A percentile compares a stretch with the other conserved stretches of the same genome.
Conservation (phyloP, 2,329 filamentous ascomycete genomes). For the Nemania sp. region DNA sequence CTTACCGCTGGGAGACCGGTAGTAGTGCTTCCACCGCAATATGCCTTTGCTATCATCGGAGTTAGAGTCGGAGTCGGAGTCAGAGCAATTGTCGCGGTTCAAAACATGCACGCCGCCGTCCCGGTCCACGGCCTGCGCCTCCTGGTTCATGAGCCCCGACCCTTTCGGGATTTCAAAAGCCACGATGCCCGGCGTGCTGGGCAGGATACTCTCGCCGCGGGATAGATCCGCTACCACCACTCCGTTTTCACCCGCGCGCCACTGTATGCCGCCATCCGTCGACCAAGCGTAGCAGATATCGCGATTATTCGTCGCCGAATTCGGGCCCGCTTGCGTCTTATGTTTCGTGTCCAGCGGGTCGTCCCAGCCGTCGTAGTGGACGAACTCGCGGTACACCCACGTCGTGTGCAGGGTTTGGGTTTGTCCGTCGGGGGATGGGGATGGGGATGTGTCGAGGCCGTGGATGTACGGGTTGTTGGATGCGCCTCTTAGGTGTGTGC, state of each 20-base stretch:
- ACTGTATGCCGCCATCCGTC: conserved; percentile 48
- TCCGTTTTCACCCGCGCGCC: conserved; percentile 45
- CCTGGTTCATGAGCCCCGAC: conserved; percentile 53
- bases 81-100: conserved; percentile 50
- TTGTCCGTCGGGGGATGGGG: conserved; percentile 25
- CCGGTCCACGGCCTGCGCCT: conserved; percentile 50
- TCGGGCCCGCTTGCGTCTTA: conserved; percentile 48
- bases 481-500: conserved; percentile 54
- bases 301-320: conserved; percentile 52
- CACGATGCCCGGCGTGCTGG: conserved; percentile 46
- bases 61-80: too few species aligned
- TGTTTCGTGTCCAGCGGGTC: conserved; percentile 45
- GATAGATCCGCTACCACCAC: conserved; percentile 41
- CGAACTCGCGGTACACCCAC: conserved; percentile 55
- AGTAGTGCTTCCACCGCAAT: conserved; percentile 46
- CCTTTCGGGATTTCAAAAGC: conserved; percentile 50
- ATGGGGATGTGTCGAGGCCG: conserved; percentile 48
- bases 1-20: conserved; percentile 40
- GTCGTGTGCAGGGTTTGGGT: conserved; percentile 46
- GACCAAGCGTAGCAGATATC: conserved; percentile 54
- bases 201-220: conserved; percentile 44
- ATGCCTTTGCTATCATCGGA: conserved; percentile 37
- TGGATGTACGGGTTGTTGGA: conserved; percentile 57
- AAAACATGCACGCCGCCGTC: conserved; percentile 52
- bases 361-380: conserved; percentile 48